These are phyloP conservation scores for Salix dunnii DNA, from an alignment of 345 rosid species.

Conservation along the genomic window DNA sequence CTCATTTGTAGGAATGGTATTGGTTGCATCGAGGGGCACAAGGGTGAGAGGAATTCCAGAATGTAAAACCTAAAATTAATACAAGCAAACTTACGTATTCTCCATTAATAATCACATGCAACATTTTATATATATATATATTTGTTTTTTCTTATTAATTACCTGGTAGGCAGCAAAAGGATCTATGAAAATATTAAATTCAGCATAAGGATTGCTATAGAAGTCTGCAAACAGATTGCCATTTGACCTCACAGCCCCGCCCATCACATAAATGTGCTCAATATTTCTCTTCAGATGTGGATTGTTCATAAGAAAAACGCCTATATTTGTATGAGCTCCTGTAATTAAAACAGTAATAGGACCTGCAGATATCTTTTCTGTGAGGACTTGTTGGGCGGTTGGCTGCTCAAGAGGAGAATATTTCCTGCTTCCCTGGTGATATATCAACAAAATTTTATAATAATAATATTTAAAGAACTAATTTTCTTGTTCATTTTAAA, in stretches of 20 bases:
- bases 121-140: no score
- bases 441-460: background rate
- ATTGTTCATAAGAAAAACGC: conserved; percentile 67
- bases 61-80: conserved; percentile 57
- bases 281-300: conserved; percentile 71
- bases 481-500: no score
- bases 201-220: conserved; percentile 72
- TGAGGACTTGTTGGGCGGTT: conserved; percentile 75
- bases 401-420: conserved; percentile 72
- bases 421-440: conserved; percentile 67
- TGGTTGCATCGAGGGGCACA: conserved; percentile 89
- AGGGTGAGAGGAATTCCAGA: conserved; percentile 81
- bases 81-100: no score
- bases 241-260: conserved; percentile 68
- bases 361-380: conserved; percentile 66
- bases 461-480: no score
- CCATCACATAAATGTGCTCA: conserved; percentile 77
- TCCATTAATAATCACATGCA: no score
- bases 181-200: conserved; percentile 77
- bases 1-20: conserved; percentile 60
- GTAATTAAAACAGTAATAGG: conserved; percentile 49
- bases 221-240: conserved; percentile 74
- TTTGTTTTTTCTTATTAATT: no score
- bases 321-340: conserved; percentile 81
- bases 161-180: conserved; percentile 95